Evolutionary conservation across 2,329 filamentous ascomycete genomes (phyloP).

Genomic region (Penicillium sp.): DNA sequence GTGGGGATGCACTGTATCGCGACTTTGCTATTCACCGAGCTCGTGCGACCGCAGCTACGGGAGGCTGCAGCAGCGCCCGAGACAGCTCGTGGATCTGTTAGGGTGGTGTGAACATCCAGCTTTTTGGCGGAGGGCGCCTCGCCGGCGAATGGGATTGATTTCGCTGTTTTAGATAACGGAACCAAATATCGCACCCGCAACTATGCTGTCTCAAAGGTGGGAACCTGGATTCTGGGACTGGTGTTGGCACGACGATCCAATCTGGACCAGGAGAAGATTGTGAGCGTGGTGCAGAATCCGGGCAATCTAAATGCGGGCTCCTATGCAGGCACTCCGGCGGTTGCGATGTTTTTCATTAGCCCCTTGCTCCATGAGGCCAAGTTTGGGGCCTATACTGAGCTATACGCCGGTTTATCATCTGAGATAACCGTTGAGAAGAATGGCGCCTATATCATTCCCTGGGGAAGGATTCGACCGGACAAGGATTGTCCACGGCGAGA

Average conservation of each 20-base stretch:
- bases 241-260: conserved; percentile 25
- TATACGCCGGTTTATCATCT: conserved; percentile 31
- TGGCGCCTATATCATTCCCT: conserved; percentile 41
- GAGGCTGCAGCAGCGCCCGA: conserved; percentile 21
- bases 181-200: conserved; percentile 20
- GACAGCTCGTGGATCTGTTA: conserved; percentile 19
- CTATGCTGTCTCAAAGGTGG: conserved; percentile 31
- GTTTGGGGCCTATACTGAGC: conserved; percentile 33
- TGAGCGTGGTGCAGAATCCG: conserved; percentile 24
- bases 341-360: not conserved
- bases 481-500: conserved; percentile 9
- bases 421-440: conserved; percentile 26
- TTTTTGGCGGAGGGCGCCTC: conserved; percentile 15
- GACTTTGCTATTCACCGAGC: conserved; percentile 34
- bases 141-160: not conserved
- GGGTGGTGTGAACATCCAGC: conserved; percentile 29
- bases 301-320: conserved; percentile 2
- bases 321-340: not conserved
- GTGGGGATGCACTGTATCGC: conserved; percentile 37
- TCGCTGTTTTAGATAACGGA: conserved; percentile 11
- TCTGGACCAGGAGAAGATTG: conserved; percentile 20
- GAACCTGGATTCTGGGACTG: conserved; percentile 23
- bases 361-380: conserved; percentile 10
- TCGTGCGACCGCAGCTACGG: conserved; percentile 31
- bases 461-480: conserved; percentile 33